Conservation (phyloP, 164 flowering plant species). For the Stephania japonica region DNA sequence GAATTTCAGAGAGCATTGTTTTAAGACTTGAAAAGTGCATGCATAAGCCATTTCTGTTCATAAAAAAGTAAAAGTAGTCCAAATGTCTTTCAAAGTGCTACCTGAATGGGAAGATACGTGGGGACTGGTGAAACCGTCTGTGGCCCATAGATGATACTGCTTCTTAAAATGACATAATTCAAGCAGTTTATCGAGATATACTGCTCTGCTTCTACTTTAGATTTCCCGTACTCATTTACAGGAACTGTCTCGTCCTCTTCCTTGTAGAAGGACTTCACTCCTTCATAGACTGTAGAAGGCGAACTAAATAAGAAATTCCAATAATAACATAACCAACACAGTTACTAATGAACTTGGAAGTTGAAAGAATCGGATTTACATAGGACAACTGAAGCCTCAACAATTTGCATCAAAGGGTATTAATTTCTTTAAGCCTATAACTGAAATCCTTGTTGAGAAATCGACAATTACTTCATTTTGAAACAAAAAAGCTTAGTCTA, state of each 20-base stretch:
- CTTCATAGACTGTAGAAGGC: constrained; percentile 74
- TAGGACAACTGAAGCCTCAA: constrained; percentile 13
- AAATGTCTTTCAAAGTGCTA: constrained; percentile 6
- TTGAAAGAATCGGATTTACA: too few species aligned
- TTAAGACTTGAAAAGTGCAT: too few species aligned
- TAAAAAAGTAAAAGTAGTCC: neutral
- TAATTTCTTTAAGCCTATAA: too few species aligned
- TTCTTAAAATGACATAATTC: constrained; percentile 83
- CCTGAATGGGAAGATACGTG: constrained; percentile 93
- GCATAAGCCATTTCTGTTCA: neutral
- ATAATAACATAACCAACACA: too few species aligned
- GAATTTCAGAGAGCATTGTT: too few species aligned
- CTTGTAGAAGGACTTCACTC: constrained; percentile 79
- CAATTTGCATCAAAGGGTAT: too few species aligned
- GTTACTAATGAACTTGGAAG: too few species aligned
- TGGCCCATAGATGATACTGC: constrained; percentile 91
- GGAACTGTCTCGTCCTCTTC: constrained; percentile 85
- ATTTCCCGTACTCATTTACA: constrained; percentile 84
- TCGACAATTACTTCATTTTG: neutral
- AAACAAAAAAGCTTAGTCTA: neutral
- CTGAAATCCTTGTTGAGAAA: neutral
- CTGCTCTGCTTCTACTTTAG: constrained; percentile 85
- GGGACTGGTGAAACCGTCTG: constrained; percentile 75
- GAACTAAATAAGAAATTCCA: neutral
- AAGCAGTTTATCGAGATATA: constrained; percentile 47